phyloP scores from a whole-genome alignment of 1,284 basidiomycete species.

The Fistulina hepatica region DNA sequence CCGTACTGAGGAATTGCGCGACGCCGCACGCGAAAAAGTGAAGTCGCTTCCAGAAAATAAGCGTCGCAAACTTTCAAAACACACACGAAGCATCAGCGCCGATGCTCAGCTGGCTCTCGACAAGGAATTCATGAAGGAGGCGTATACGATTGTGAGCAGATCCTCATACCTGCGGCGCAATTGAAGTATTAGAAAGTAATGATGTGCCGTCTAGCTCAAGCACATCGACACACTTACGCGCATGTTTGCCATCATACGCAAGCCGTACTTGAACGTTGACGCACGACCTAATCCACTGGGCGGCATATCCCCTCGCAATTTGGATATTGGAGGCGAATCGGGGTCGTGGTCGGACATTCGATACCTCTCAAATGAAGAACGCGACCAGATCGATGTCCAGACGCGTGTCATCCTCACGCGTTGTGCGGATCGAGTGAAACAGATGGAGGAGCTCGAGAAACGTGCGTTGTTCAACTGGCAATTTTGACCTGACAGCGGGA shows the following conservation, averaged over 20 bases:
- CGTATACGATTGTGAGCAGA: constrained; percentile 51
- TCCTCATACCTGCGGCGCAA: constrained; percentile 5
- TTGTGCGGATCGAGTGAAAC: constrained; percentile 74
- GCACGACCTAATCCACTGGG: constrained; percentile 37
- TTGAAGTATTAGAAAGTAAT: constrained; percentile 4
- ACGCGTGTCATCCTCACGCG: constrained; percentile 72
- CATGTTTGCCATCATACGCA: constrained; percentile 61
- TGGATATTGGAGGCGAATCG: constrained; percentile 45
- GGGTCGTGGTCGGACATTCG: constrained; percentile 58
- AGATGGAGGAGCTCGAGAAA: constrained; percentile 78
- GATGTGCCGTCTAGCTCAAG: constrained; percentile 42
- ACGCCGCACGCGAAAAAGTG: constrained; percentile 38
- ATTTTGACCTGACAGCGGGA: constrained; percentile 5
- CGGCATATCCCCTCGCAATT: constrained; percentile 37
- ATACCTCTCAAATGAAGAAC: constrained; percentile 71
- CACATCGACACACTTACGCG: constrained; percentile 60
- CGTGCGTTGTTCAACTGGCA: constrained; percentile 38
- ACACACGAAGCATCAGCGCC: constrained; percentile 18
- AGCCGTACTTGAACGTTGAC: constrained; percentile 72
- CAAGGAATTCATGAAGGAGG: constrained; percentile 62
- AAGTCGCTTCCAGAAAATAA: constrained; percentile 34
- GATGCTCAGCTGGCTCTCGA: constrained; percentile 30
- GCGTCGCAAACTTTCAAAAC: constrained; percentile 36
- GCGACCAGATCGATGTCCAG: constrained; percentile 87
- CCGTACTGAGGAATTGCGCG: constrained; percentile 51